Percentiles rank a stretch among this genome's conserved stretches.
These are phyloP conservation scores for Arthrobotrys sphaeroides DNA, from an alignment of 2,329 filamentous ascomycete genomes.

Conservation along the genomic window DNA sequence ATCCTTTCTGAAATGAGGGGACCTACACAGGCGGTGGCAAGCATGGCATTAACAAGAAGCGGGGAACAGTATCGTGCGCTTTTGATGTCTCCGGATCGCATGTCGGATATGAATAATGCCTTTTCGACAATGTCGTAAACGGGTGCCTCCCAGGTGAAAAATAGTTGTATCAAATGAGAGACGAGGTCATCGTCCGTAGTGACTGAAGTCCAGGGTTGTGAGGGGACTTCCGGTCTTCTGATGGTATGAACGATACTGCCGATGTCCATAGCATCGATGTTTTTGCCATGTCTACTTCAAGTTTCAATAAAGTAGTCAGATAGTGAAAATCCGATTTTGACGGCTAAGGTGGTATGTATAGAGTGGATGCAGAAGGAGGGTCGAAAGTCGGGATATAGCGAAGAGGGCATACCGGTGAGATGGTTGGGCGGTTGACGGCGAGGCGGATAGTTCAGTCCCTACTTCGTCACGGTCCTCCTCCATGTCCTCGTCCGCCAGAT, in stretches of 20 bases:
- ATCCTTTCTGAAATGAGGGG: not conserved
- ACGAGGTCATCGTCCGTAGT: constrained; percentile 42
- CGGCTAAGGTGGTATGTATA: not conserved
- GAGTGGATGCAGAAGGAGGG: not conserved
- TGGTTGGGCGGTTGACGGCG: not conserved
- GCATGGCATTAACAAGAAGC: constrained; percentile 34
- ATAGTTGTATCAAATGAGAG: constrained; percentile 45
- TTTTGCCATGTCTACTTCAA: constrained; percentile 10
- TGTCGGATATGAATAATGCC: constrained; percentile 27
- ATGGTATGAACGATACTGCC: constrained; percentile 47
- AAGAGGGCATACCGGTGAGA: constrained; percentile 20
- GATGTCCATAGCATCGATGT: constrained; percentile 37
- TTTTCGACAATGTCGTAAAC: constrained; percentile 45
- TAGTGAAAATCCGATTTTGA: not conserved
- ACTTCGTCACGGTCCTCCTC: constrained; percentile 3
- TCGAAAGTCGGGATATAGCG: not conserved
- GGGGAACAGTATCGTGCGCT: constrained; percentile 36
- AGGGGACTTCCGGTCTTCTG: constrained; percentile 33
- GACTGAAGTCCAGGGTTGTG: constrained; percentile 47
- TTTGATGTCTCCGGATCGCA: constrained; percentile 10
- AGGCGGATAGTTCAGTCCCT: not conserved
- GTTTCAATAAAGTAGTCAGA: not conserved
- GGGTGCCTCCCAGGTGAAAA: constrained; percentile 45
- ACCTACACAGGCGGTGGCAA: constrained; percentile 42
- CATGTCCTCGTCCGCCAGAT: not conserved